Evolutionary conservation across 768 basidiomycete genomes (phyloP).

Genomic region (Hemileccinum impolitum): DNA sequence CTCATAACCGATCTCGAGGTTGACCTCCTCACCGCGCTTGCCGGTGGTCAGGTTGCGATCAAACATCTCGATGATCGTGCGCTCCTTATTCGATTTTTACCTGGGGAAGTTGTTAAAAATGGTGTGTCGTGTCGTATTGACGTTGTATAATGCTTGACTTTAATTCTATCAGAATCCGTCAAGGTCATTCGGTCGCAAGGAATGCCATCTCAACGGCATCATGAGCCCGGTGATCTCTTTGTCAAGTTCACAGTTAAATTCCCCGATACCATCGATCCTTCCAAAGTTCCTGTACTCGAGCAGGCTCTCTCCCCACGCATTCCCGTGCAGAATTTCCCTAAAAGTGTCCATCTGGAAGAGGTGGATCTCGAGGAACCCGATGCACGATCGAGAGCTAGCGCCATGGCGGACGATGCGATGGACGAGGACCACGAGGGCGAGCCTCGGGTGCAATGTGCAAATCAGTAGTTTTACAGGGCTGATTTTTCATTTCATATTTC

Average conservation of each 20-base stretch:
- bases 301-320: constrained; percentile 78
- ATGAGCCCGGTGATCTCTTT: constrained; percentile 92
- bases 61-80: constrained; percentile 93
- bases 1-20: constrained; percentile 85
- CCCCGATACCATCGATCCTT: constrained; percentile 75
- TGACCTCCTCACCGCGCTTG: constrained; percentile 90
- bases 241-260: constrained; percentile 85
- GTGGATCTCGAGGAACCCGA: constrained; percentile 80
- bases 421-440: constrained; percentile 87
- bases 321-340: constrained; percentile 62
- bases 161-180: constrained; percentile 57
- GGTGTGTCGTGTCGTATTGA: constrained; percentile 50
- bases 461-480: constrained; percentile 52
- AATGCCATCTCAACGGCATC: constrained; percentile 98
- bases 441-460: constrained; percentile 94
- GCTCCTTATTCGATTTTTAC: constrained; percentile 75
- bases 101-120: constrained; percentile 91
- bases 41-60: constrained; percentile 86
- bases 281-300: constrained; percentile 71
- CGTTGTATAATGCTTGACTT: not conserved
- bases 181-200: constrained; percentile 94
- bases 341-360: constrained; percentile 74
- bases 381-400: constrained; percentile 44
- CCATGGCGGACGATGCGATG: constrained; percentile 75
- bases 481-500: constrained; percentile 18